Evolutionary conservation across 163 green algal species (phyloP).

Genomic region (Chlamydomonas reinhardtii): DNA sequence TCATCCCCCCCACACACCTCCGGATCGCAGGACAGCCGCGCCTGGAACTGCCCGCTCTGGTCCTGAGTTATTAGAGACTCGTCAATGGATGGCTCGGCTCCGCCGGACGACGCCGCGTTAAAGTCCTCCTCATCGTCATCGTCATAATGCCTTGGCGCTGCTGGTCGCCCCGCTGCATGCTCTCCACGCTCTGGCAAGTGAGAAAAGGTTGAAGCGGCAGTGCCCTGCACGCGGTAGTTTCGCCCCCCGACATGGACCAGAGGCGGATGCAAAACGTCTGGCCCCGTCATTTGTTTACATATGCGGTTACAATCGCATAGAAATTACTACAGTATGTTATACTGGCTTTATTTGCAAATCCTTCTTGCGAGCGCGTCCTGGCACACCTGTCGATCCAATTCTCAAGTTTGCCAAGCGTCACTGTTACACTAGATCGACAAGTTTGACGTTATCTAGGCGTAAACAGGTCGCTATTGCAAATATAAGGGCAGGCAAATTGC

Average conservation of each 20-base stretch:
- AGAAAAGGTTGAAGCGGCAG: neutral
- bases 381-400: too few species aligned
- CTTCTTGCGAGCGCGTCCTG: too few species aligned
- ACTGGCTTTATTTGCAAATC: too few species aligned
- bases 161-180: neutral
- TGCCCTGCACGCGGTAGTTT: slow-evolving; percentile 31
- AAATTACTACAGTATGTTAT: too few species aligned
- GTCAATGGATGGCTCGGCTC: slow-evolving; percentile 29
- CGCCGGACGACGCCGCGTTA: neutral
- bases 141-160: neutral
- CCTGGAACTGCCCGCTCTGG: slow-evolving; percentile 19
- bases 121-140: slow-evolving; percentile 11
- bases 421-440: too few species aligned
- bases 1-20: too few species aligned
- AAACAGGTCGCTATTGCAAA: too few species aligned
- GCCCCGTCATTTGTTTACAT: neutral
- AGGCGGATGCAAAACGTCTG: neutral
- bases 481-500: too few species aligned
- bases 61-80: slow-evolving; percentile 54
- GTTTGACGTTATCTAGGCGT: too few species aligned
- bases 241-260: slow-evolving; percentile 6
- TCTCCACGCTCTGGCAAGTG: slow-evolving; percentile 28
- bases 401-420: too few species aligned
- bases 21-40: slow-evolving; percentile 42
- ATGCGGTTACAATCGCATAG: too few species aligned